Conservation (phyloP, 306 rosid species). For the Rubus parviflorus region DNA sequence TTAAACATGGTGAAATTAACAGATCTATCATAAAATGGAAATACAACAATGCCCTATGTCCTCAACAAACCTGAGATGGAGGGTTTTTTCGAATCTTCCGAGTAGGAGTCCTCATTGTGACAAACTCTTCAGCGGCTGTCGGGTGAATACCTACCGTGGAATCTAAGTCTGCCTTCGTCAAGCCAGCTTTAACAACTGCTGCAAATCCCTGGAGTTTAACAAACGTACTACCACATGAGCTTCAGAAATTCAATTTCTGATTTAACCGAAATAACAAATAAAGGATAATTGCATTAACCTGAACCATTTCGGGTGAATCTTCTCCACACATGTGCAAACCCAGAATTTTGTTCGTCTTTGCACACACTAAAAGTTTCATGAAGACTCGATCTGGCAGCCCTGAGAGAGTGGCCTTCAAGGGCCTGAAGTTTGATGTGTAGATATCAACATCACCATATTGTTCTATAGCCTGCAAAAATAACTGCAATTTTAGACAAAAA, state of each 20-base stretch:
- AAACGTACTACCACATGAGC: constrained; percentile 24
- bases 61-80: constrained; percentile 58
- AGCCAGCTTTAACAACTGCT: constrained; percentile 86
- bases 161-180: constrained; percentile 91
- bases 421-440: constrained; percentile 82
- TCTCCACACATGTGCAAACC: constrained; percentile 97
- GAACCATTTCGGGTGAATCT: constrained; percentile 86
- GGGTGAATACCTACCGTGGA: constrained; percentile 95
- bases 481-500: constrained; percentile 16
- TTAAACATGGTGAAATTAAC: background rate
- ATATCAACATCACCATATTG: constrained; percentile 81
- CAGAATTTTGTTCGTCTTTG: constrained; percentile 68
- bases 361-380: constrained; percentile 86
- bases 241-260: background rate
- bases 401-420: constrained; percentile 90
- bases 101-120: constrained; percentile 87
- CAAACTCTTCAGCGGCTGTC: constrained; percentile 90
- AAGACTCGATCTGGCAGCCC: constrained; percentile 88
- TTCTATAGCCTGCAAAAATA: constrained; percentile 64
- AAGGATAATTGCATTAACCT: constrained; percentile 53
- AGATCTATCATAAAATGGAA: background rate
- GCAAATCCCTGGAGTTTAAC: constrained; percentile 80
- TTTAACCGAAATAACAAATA: constrained; percentile 3
- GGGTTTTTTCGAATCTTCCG: constrained; percentile 60
- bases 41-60: constrained; percentile 8